Evolutionary conservation across 495 filamentous ascomycete genomes (phyloP).

Genomic region (Entonaema liquescens): DNA sequence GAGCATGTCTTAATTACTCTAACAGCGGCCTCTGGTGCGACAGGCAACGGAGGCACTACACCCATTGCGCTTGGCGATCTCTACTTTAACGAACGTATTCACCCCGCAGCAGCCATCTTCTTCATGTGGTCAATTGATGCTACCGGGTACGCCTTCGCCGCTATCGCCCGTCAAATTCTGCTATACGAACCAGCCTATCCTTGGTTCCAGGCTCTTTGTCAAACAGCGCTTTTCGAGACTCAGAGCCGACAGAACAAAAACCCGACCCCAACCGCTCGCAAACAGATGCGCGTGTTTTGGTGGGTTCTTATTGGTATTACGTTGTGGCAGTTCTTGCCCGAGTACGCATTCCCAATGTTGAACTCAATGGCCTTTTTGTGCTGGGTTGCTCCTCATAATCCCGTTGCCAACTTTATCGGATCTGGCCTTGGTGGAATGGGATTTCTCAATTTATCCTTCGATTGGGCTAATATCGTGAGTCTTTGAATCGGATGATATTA

Average conservation of each 20-base stretch:
- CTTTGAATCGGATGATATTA: background rate
- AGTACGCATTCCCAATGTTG: conserved; percentile 65
- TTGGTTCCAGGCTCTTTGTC: conserved; percentile 62
- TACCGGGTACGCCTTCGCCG: conserved; percentile 64
- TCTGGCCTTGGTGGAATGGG: conserved; percentile 67
- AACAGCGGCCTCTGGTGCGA: conserved; percentile 64
- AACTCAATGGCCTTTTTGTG: conserved; percentile 68
- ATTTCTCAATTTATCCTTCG: conserved; percentile 63
- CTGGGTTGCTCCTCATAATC: conserved; percentile 66
- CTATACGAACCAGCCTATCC: conserved; percentile 65
- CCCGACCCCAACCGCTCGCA: conserved; percentile 57
- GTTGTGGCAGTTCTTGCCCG: conserved; percentile 67
- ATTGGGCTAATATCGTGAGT: conserved; percentile 62
- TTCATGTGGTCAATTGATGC: conserved; percentile 68
- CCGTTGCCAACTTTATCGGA: conserved; percentile 66
- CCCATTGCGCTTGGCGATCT: conserved; percentile 63
- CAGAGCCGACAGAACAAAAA: conserved; percentile 60
- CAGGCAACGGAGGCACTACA: conserved; percentile 58
- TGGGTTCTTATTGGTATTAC: conserved; percentile 58
- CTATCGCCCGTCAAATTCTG: conserved; percentile 60
- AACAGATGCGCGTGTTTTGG: conserved; percentile 66
- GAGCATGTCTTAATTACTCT: conserved; percentile 66
- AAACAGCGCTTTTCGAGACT: conserved; percentile 64
- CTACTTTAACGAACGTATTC: conserved; percentile 59
- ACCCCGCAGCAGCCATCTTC: conserved; percentile 61